Conservation (phyloP, 345 rosid genomes). For the Citrus glauca region DNA sequence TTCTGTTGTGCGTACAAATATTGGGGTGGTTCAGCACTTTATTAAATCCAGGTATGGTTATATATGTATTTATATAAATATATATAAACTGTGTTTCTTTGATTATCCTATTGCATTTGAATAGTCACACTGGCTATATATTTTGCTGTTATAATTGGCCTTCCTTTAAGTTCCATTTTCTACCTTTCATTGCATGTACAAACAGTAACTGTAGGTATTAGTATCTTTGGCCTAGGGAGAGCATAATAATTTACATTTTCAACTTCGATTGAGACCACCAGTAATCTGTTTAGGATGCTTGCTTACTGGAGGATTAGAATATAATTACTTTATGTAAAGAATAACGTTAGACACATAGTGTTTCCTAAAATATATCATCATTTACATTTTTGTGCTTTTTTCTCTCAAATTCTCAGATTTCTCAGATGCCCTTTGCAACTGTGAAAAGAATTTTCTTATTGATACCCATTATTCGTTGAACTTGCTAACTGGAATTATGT, state of each 20-base stretch:
- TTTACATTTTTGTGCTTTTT: not conserved
- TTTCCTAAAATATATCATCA: not conserved
- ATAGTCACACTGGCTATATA: not conserved
- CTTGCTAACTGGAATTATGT: not conserved
- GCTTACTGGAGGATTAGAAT: not conserved
- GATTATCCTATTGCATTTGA: not conserved
- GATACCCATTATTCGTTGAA: not conserved
- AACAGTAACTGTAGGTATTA: not conserved
- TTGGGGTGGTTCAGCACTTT: too few relatives aligned
- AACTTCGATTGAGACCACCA: not conserved
- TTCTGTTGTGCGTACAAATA: too few relatives aligned
- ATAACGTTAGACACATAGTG: not conserved
- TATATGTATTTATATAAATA: too few relatives aligned
- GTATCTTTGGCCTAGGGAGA: not conserved
- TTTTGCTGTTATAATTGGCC: not conserved
- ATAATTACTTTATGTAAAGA: not conserved
- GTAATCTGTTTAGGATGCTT: not conserved
- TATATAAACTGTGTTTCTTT: not conserved
- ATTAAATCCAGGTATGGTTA: too few relatives aligned
- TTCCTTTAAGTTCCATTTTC: not conserved
- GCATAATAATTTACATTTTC: not conserved
- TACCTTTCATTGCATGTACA: not conserved
- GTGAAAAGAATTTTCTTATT: not conserved
- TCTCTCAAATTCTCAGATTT: not conserved
- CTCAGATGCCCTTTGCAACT: not conserved